Conservation (phyloP, 208 protist genomes). For the Crithidia expoeki region DNA sequence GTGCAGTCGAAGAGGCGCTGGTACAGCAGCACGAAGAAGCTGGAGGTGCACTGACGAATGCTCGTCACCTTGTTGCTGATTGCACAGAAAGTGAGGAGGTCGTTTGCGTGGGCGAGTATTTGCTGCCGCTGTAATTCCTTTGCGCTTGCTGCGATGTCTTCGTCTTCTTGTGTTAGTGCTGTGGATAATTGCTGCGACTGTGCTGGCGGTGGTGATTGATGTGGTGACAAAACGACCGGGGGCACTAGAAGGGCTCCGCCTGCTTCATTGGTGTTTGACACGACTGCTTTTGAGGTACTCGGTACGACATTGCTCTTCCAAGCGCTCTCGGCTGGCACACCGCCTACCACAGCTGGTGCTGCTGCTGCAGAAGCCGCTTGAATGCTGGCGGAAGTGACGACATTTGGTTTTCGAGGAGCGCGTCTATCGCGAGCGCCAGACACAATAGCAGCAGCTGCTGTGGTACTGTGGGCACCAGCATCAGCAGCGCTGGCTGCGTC, state of each 20-base stretch:
- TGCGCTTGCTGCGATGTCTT: conserved; percentile 12
- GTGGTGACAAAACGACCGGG: not conserved
- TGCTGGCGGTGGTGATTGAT: not conserved
- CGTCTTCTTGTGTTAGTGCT: not conserved
- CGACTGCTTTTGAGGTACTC: not conserved
- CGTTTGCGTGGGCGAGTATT: conserved; percentile 72
- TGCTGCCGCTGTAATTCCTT: conserved; percentile 43
- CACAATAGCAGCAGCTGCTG: not conserved
- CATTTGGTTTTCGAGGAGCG: not conserved
- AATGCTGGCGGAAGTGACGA: conserved; percentile 20
- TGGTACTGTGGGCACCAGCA: not conserved
- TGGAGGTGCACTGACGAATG: conserved; percentile 85
- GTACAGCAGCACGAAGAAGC: conserved; percentile 87
- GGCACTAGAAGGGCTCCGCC: not conserved
- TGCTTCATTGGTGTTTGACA: not conserved
- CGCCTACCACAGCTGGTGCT: not conserved
- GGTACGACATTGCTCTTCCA: not conserved
- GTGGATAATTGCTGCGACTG: not conserved
- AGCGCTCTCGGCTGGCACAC: not conserved
- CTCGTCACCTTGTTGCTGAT: conserved; percentile 67
- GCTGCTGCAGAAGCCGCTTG: conserved; percentile 11
- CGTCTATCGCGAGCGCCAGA: not conserved
- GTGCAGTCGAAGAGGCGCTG: conserved; percentile 80
- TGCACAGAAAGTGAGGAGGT: conserved; percentile 57
- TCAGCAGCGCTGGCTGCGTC: not conserved